Percentiles rank a stretch among this genome's conserved stretches.
Evolutionary conservation across 768 basidiomycete genomes (phyloP).

Genomic region (Lentinula detonsa): DNA sequence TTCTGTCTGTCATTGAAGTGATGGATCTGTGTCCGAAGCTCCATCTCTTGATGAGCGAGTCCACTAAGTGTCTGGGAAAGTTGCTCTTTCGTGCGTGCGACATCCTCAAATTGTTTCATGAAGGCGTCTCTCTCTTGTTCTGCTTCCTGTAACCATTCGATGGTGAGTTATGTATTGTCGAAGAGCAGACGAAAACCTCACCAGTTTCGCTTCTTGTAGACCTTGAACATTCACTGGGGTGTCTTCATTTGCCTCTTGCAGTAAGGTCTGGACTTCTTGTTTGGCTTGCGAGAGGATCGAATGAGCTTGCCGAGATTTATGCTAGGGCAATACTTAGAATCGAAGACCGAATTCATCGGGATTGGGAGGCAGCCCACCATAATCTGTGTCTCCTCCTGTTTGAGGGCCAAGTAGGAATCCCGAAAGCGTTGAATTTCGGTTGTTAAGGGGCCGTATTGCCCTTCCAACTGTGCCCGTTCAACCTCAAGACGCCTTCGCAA

Average conservation of each 20-base stretch:
- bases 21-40: conserved; percentile 40
- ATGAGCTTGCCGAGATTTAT: conserved; percentile 21
- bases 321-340: conserved; percentile 14
- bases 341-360: not conserved
- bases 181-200: conserved; percentile 20
- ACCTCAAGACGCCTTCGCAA: conserved; percentile 38
- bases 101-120: conserved; percentile 41
- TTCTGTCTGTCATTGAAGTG: conserved; percentile 42
- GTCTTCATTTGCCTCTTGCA: conserved; percentile 63
- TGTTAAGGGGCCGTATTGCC: conserved; percentile 24
- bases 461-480: conserved; percentile 31
- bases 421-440: conserved; percentile 21
- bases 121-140: conserved; percentile 44
- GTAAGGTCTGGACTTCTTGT: conserved; percentile 30
- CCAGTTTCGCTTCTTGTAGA: conserved; percentile 49
- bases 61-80: conserved; percentile 32
- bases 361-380: not conserved
- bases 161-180: not conserved
- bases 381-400: not conserved
- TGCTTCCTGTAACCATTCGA: conserved; percentile 38
- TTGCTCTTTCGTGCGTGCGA: conserved; percentile 37
- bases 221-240: conserved; percentile 58
- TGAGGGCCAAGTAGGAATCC: conserved; percentile 14
- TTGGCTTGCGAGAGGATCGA: conserved; percentile 24
- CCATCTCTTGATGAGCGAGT: conserved; percentile 34